Evolutionary conservation across 768 basidiomycete genomes (phyloP), one percentile per base, ranked within the genome.

Genomic region (Serendipita sp.): DNA sequence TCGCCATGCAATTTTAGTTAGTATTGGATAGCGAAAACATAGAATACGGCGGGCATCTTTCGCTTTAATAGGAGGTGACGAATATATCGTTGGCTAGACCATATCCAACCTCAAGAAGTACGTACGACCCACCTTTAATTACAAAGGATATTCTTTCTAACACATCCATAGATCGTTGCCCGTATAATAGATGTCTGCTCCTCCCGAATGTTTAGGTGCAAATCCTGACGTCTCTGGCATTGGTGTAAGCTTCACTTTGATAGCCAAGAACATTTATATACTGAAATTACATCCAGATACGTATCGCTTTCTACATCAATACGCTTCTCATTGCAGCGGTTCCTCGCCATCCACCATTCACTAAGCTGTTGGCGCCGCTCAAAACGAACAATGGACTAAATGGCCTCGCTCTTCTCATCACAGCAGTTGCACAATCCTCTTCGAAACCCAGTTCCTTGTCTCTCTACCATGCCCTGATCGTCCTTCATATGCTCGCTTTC

Each of bases 161-260:
- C 41, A 41, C 13, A 41, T 41, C 41, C 13, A 13, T 41, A 13
- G 41, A 41, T 41, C 41, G 41, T 41, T 13, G 41, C 13, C 41
- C 13, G 41, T 41, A 13, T 41, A 41, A 13, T 41, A 41, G 41
- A 51, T 51, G 48, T n/a, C 48, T n/a, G 18, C 48, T 99, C 36
- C 56, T 11, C 16, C 56, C 16, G 56, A 38, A 34, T 60, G 56
- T 60, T 35, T 60, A 36, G 56, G 16, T 23, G 28, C 56, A n/a
- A 60, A 60, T 32, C 56, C 56, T 3, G 56, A 60, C 36, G 56
- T 60, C 35, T 30, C 28, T 11, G 56, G 56, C 56, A 38, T 28
- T 2, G 56, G 56, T 0, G 56, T 60, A 35, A 18, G 56, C 2
- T 28, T 36, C 4, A 32, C 23, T 8, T 36, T 10, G 16, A n/a